Evolutionary conservation across 2,329 filamentous ascomycete species (phyloP).

Genomic region (Alternaria incomplexa): DNA sequence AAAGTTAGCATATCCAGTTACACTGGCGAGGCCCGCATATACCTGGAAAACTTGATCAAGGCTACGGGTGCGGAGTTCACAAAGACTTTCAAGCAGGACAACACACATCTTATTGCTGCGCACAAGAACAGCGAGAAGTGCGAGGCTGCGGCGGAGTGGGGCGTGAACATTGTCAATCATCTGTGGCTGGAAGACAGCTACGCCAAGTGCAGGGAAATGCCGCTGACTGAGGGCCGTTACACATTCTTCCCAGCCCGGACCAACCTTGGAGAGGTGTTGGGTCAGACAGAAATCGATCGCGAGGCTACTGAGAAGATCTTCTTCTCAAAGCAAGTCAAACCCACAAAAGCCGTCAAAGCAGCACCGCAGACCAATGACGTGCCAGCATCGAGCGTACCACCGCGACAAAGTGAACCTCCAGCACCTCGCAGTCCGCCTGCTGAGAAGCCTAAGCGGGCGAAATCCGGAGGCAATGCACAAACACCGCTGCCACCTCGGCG

Average conservation of each 20-base stretch:
- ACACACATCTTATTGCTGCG: constrained; percentile 94
- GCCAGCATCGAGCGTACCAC: constrained; percentile 27
- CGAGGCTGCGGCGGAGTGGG: constrained; percentile 90
- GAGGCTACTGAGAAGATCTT: constrained; percentile 74
- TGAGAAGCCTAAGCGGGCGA: constrained; percentile 37
- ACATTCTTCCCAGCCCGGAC: constrained; percentile 86
- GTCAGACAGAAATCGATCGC: constrained; percentile 83
- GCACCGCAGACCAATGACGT: constrained; percentile 20
- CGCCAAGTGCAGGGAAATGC: constrained; percentile 80
- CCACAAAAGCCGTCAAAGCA: constrained; percentile 28
- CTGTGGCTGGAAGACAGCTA: constrained; percentile 98
- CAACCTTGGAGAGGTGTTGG: constrained; percentile 91
- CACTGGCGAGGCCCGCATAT: constrained; percentile 89
- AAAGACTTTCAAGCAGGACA: constrained; percentile 92
- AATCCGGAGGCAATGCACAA: constrained; percentile 40
- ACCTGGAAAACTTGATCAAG: constrained; percentile 88
- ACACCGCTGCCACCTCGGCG: constrained; percentile 58
- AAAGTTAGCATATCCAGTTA: constrained; percentile 95
- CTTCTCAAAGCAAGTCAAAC: constrained; percentile 48
- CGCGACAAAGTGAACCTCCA: constrained; percentile 18
- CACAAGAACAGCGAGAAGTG: constrained; percentile 92
- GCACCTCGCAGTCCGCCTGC: constrained; percentile 16
- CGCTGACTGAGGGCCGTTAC: constrained; percentile 75
- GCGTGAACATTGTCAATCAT: constrained; percentile 87
- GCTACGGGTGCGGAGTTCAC: constrained; percentile 89